Percentiles rank a stretch among this genome's conserved stretches.
These are phyloP conservation scores for Brassica incana DNA, from an alignment of 345 rosid species.

Conservation along the genomic window DNA sequence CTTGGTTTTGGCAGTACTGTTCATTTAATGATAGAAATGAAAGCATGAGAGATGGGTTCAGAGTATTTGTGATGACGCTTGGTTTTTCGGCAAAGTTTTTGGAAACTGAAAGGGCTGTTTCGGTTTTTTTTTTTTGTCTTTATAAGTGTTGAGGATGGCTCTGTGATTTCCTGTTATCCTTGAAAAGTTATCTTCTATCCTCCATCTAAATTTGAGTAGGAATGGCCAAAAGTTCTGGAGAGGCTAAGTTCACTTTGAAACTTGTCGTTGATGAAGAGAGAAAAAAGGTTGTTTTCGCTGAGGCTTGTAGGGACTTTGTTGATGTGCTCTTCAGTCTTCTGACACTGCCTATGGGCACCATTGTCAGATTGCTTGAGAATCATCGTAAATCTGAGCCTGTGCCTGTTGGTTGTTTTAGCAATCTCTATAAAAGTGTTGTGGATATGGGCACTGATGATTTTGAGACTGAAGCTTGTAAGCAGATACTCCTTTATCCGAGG, in stretches of 20 bases:
- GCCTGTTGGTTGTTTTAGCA: neutral
- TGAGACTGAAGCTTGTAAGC: neutral
- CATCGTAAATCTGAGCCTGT: neutral
- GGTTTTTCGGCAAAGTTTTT: neutral
- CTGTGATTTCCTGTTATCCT: neutral
- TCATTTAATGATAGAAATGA: neutral
- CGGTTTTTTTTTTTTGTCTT: neutral
- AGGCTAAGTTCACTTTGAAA: neutral
- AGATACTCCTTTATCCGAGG: neutral
- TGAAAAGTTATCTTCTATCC: neutral
- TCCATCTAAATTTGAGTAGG: neutral
- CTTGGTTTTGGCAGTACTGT: neutral
- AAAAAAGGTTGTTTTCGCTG: neutral
- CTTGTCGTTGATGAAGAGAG: conserved; percentile 3
- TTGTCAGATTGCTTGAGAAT: conserved; percentile 4
- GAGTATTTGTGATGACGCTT: neutral
- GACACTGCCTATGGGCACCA: conserved; percentile 1
- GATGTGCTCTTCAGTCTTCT: conserved; percentile 5
- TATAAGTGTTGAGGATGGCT: neutral
- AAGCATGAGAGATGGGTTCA: neutral
- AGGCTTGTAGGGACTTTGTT: conserved; percentile 1
- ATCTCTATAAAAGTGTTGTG: neutral
- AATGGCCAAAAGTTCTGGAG: neutral
- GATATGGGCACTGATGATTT: neutral
- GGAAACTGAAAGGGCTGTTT: neutral